phyloP scores from a whole-genome alignment of 148 eudicot species.

The Vaccinium vitisidaea region DNA sequence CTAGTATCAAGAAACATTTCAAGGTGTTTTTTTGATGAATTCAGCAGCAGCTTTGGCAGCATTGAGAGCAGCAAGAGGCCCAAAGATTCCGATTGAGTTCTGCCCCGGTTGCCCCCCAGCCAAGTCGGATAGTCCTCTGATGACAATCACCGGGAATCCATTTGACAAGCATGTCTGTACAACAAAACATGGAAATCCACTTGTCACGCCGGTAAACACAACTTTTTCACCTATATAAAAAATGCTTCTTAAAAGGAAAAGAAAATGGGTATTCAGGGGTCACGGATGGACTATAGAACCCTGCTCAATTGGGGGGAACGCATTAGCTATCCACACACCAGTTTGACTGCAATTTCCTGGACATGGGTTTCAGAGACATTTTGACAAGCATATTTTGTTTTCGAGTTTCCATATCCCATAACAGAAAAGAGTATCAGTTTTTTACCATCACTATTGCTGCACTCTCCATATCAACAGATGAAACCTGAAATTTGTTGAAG shows the following conservation, averaged over 20 bases:
- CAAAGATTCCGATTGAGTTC: constrained; percentile 10
- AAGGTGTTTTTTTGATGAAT: constrained; percentile 19
- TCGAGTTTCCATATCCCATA: not conserved
- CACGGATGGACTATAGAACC: not conserved
- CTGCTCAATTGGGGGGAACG: not conserved
- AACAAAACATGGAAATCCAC: not conserved
- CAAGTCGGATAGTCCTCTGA: constrained; percentile 31
- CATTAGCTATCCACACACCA: not conserved
- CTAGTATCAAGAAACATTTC: not conserved
- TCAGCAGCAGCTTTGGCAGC: constrained; percentile 18
- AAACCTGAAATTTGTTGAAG: constrained; percentile 22
- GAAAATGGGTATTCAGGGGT: not conserved
- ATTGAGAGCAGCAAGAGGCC: constrained; percentile 29
- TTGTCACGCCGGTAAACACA: not conserved
- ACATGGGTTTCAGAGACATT: not conserved
- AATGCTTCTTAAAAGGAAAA: not conserved
- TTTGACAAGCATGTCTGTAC: constrained; percentile 26
- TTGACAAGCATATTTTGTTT: not conserved
- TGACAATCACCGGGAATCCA: constrained; percentile 22
- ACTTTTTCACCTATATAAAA: not conserved
- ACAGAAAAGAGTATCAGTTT: not conserved
- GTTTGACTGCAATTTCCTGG: not conserved
- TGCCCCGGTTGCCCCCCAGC: constrained; percentile 27
- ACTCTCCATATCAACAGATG: constrained; percentile 30
- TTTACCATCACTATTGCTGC: constrained; percentile 30